phyloP scores from a whole-genome alignment of 2,329 filamentous ascomycete species.

The Aureobasidium subglaciale region DNA sequence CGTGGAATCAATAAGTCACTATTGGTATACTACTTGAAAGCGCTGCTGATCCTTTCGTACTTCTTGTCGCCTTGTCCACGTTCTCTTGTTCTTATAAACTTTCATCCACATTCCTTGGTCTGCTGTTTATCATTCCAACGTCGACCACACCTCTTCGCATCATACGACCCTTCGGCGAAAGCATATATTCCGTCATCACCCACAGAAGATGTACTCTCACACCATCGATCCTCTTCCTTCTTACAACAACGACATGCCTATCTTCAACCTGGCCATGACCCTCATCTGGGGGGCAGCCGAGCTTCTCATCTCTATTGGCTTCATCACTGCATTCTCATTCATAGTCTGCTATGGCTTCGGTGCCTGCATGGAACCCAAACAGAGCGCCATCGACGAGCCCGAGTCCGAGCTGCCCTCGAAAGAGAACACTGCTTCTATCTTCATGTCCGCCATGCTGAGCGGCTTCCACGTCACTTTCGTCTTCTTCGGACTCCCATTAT shows the following conservation, averaged over 20 bases:
- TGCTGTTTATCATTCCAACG: slow-evolving; percentile 9
- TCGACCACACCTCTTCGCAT: not conserved
- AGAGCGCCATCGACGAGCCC: not conserved
- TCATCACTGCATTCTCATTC: slow-evolving; percentile 12
- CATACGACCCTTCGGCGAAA: not conserved
- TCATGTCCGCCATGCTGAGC: slow-evolving; percentile 11
- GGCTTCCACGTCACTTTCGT: slow-evolving; percentile 12
- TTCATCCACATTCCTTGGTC: slow-evolving; percentile 8
- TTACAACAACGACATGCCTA: slow-evolving; percentile 2
- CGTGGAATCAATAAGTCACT: slow-evolving; percentile 11
- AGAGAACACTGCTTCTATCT: slow-evolving; percentile 9
- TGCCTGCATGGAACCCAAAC: not conserved
- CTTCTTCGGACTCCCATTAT: slow-evolving; percentile 11
- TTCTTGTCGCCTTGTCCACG: not conserved
- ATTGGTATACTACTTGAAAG: slow-evolving; percentile 8
- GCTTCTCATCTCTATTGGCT: slow-evolving; percentile 7
- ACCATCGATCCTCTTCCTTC: slow-evolving; percentile 11
- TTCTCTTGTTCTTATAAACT: not conserved
- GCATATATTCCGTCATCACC: not conserved
- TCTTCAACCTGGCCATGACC: not conserved
- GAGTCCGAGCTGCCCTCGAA: not conserved
- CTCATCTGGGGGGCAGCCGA: slow-evolving; percentile 12
- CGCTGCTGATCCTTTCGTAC: not conserved
- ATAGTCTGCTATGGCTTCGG: slow-evolving; percentile 9
- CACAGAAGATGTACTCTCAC: slow-evolving; percentile 8